Base-by-base conservation (phyloP, 495 filamentous ascomycete genomes). In the Penicillium coffeae region DNA sequence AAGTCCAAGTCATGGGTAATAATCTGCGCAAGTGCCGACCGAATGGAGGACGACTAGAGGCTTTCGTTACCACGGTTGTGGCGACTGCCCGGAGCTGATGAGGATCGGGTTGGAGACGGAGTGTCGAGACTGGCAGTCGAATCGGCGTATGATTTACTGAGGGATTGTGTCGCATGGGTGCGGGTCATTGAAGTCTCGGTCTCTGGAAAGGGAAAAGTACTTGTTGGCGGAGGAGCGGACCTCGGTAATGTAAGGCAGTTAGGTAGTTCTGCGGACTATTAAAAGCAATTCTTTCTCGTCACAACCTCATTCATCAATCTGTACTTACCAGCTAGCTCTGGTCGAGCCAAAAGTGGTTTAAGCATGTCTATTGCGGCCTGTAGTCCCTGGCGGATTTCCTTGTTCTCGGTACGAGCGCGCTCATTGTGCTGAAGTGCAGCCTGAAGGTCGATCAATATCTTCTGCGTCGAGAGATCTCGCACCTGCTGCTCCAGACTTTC, bases 361-460 rank as follows among this genome's bases (percentile, higher is more conserved):
- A 90, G 76, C 42, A 86, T 72, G 42, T 76, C 69, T 61, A 87
- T 64, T 16, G 86, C 76, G 16, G 73, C 67, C 32, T 75, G 72
- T 49, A 94, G 62, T 22, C 77, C 73, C 60, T 73, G 72, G 56
- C 78, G 82, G 36, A 91, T 78, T 40, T 87, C 81, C 33, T 73
- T 75, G 63, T 89, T 88, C 60, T 92, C 88, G 21, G 75, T 76
- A 63, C 85, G 75, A 30, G 85, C 76, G 9, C 76, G 71, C 54
- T 87, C 84, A 72, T 86, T 89, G 63, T 86, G 79, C 27, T 77
- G 73, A 30, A 88, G 50, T 10, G 78, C 85, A 18, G 75, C 68
- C 70, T 90, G 87, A 9, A 92, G 78, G 57, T 94, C 87, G 54
- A 84, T 79, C 54, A 88, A 88, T 0, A 88, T 87, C 59, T 89